Percentiles rank a stretch among this genome's conserved stretches.
phyloP scores from a whole-genome alignment of 1,139 yeast species.

The Suhomyces anneliseae region DNA sequence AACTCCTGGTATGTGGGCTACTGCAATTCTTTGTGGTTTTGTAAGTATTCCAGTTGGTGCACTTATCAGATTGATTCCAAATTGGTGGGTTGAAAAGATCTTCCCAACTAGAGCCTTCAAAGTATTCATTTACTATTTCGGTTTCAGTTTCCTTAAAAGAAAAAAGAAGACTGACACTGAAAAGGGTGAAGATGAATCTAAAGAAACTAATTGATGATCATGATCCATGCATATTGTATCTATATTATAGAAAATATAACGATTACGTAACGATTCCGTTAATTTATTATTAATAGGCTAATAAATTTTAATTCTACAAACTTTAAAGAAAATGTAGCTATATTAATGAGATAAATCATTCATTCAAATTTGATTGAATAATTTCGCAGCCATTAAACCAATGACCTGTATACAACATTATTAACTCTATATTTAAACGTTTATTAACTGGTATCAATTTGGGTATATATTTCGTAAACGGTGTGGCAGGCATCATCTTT shows the following conservation, averaged over 20 bases:
- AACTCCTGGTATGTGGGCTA: constrained; percentile 86
- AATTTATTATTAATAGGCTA: neutral
- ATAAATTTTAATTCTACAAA: neutral
- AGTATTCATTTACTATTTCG: constrained; percentile 44
- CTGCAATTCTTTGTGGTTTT: constrained; percentile 82
- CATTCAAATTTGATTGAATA: too few species aligned
- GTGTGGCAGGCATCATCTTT: too few species aligned
- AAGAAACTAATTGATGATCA: neutral
- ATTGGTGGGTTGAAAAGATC: constrained; percentile 63
- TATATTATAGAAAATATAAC: neutral
- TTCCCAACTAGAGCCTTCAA: constrained; percentile 69
- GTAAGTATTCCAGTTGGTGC: constrained; percentile 79
- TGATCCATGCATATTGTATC: neutral
- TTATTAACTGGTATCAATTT: too few species aligned
- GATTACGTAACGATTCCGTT: neutral
- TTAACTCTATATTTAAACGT: too few species aligned
- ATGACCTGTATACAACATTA: too few species aligned
- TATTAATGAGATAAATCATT: too few species aligned
- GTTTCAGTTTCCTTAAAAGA: constrained; percentile 45
- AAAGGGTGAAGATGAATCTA: neutral
- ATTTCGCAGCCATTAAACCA: too few species aligned
- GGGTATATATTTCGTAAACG: too few species aligned
- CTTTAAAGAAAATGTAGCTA: too few species aligned
- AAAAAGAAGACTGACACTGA: constrained; percentile 22
- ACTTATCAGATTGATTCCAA: constrained; percentile 78